These are phyloP conservation scores for Azolla pinnata DNA, from an alignment of 75 land plant genomes.

Conservation along the genomic window DNA sequence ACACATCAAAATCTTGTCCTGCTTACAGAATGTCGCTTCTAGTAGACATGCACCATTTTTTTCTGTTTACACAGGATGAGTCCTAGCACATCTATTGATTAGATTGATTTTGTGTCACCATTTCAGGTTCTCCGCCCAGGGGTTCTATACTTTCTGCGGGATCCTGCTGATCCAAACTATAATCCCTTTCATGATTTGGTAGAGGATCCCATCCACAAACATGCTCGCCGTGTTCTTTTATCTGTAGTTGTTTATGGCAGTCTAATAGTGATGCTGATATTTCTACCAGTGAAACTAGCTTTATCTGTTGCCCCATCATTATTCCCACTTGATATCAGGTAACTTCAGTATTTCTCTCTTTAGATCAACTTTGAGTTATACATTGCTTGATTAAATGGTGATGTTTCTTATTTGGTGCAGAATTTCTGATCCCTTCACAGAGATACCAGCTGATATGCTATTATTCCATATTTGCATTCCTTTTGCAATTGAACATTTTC, in stretches of 20 bases:
- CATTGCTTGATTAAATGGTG: neutral
- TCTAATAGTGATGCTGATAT: slow-evolving; percentile 92
- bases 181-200: slow-evolving; percentile 96
- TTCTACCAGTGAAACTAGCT: slow-evolving; percentile 87
- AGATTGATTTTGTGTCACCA: neutral
- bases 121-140: slow-evolving; percentile 78
- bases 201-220: slow-evolving; percentile 97
- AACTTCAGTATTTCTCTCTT: neutral
- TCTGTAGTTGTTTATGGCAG: slow-evolving; percentile 98
- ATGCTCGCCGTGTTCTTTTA: slow-evolving; percentile 90
- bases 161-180: slow-evolving; percentile 97
- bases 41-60: neutral
- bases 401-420: slow-evolving; percentile 37
- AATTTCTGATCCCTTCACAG: slow-evolving; percentile 92
- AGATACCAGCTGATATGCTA: slow-evolving; percentile 91
- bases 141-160: slow-evolving; percentile 86
- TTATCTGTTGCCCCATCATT: slow-evolving; percentile 72
- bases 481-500: slow-evolving; percentile 86
- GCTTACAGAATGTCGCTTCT: neutral
- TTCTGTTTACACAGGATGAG: neutral
- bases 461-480: slow-evolving; percentile 92
- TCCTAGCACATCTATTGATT: neutral
- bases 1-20: slow-evolving; percentile 5
- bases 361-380: neutral
- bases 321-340: slow-evolving; percentile 81